These are phyloP conservation scores for Trichosporon asahii DNA, from an alignment of 1,284 basidiomycete species.

Conservation along the genomic window DNA sequence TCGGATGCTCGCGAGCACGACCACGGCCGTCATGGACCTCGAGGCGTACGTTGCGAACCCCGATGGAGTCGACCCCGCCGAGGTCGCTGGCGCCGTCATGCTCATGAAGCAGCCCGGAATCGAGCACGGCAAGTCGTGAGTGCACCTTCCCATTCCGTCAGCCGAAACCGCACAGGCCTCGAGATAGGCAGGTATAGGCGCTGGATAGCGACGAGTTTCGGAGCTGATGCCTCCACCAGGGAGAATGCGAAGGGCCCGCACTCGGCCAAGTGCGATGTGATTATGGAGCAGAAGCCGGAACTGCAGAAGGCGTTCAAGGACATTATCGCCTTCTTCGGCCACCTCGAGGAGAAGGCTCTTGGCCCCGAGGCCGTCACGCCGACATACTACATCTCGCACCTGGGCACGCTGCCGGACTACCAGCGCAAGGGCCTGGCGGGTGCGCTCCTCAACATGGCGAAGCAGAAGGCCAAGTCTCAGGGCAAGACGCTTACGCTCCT, in stretches of 20 bases:
- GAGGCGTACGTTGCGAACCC: slow-evolving; percentile 16
- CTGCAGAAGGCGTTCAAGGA: slow-evolving; percentile 14
- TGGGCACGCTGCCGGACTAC: slow-evolving; percentile 3
- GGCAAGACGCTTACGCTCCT: slow-evolving; percentile 11
- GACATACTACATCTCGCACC: slow-evolving; percentile 21
- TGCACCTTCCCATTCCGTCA: background rate
- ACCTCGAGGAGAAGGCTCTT: slow-evolving; percentile 14
- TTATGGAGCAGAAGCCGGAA: background rate
- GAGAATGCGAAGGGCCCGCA: slow-evolving; percentile 17
- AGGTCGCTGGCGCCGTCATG: slow-evolving; percentile 14
- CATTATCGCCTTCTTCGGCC: slow-evolving; percentile 8
- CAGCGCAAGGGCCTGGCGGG: slow-evolving; percentile 15
- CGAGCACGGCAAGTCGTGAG: slow-evolving; percentile 23
- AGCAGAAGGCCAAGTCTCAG: slow-evolving; percentile 1
- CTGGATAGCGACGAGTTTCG: background rate
- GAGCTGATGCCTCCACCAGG: slow-evolving; percentile 7
- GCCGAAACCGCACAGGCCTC: too few relatives aligned
- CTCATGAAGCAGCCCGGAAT: slow-evolving; percentile 20
- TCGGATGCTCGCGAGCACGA: slow-evolving; percentile 7
- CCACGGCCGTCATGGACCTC: slow-evolving; percentile 15
- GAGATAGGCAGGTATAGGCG: too few relatives aligned
- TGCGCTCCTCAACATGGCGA: slow-evolving; percentile 4
- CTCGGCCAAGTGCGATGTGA: background rate
- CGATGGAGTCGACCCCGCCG: background rate
- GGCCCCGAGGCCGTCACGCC: slow-evolving; percentile 15